phyloP scores from a whole-genome alignment of 371 early-diverging fungal genomes.

The Zopfochytrium polystomum region DNA sequence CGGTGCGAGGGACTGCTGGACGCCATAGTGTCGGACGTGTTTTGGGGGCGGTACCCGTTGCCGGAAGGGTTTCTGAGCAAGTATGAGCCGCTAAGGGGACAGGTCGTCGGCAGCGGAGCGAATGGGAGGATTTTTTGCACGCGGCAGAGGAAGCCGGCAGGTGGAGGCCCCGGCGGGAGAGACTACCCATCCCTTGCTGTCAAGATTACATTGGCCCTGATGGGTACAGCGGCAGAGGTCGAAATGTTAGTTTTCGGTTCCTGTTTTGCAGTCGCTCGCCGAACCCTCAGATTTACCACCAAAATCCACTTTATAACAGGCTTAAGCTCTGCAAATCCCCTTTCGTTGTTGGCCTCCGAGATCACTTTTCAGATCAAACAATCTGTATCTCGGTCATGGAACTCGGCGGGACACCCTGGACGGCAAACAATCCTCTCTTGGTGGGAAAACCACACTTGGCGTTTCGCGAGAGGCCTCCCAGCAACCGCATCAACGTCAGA shows the following conservation, averaged over 20 bases:
- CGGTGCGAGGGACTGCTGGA: constrained; percentile 1
- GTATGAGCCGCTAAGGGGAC: not conserved
- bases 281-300: too few species aligned
- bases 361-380: constrained; percentile 2
- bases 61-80: not conserved
- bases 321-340: too few species aligned
- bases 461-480: not conserved
- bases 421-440: not conserved
- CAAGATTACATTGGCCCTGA: constrained; percentile 5
- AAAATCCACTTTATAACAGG: too few species aligned
- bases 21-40: not conserved
- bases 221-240: not conserved
- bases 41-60: not conserved
- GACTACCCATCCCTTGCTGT: not conserved
- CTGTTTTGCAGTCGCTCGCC: too few species aligned
- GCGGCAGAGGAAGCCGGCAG: not conserved
- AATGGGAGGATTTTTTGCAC: constrained; percentile 7
- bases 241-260: not conserved
- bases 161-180: too few species aligned
- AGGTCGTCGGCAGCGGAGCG: constrained; percentile 1
- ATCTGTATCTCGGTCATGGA: constrained; percentile 3
- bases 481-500: not conserved
- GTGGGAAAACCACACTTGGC: not conserved
- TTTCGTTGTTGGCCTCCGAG: not conserved
- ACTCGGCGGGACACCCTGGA: constrained; percentile 4